Base-by-base conservation (phyloP, 352 stramenopile species). In the Globisporangium cylindrosporum region DNA sequence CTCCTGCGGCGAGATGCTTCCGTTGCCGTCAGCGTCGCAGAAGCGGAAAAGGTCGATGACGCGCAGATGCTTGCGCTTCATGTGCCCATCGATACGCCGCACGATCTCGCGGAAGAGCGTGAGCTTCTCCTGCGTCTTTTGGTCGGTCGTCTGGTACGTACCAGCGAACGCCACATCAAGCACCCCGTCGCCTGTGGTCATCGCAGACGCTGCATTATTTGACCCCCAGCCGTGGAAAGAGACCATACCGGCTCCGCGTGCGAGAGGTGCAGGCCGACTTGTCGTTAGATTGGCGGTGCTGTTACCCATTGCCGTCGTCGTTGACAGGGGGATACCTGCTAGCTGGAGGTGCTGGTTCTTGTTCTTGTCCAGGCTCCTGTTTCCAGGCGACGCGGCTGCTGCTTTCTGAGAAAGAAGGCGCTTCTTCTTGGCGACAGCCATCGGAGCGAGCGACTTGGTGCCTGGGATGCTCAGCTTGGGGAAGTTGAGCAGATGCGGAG, bases 31-130 rank as follows among this genome's bases (percentile, higher is more conserved):
- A 1, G 84, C 79, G 57, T 95, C 88, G 27, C 86, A 95, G 60
- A 91, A 94, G n/a, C 84, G 86, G 66, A 94, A 94, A 24, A 95
- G 75, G 56, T 94, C 88, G 71, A 94, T 93, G 34, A 94, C 85
- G 9, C 85, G 86, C 25, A 95, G 71, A 10, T 81, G 88, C 71
- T 94, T 95, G 54, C 86, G 84, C 68, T 90, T 91, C 76, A 95
- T 90, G 78, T 93, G 92, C 41, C 73, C 78, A 63, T 94, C 88
- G 59, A 95, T 95, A 18, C 86, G 88, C 56, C 85, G 75, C 18
- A 93, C 86, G 36, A 95, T 81, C 36, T 91, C 80, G 61, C 82
- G 82, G 34, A 95, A 87, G 62, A 95, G 64, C 5, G 79, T 78
- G 53, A 88, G 73, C 29, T 90, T 89, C 65, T 93, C 80, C 24